Percentiles rank a stretch among this genome's conserved stretches.
phyloP scores from a whole-genome alignment of 2,329 filamentous ascomycete genomes.

The Akanthomyces uredinophilus region DNA sequence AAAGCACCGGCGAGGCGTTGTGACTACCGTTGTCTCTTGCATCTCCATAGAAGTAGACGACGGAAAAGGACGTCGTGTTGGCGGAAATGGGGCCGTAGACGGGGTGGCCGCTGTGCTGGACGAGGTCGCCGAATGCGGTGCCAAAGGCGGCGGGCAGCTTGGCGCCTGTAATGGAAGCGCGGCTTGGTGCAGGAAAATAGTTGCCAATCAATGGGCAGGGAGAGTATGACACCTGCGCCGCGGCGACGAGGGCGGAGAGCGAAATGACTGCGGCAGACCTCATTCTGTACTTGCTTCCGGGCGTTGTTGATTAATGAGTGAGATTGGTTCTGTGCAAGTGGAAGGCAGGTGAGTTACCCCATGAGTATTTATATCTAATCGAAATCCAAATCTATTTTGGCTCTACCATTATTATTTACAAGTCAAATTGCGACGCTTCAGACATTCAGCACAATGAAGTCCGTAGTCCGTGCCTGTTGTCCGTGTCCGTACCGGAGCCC shows the following conservation, averaged over 20 bases:
- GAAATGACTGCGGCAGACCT: background rate
- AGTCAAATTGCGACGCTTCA: background rate
- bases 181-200: conserved; percentile 18
- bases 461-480: conserved; percentile 8
- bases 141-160: conserved; percentile 18
- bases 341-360: background rate
- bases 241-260: background rate
- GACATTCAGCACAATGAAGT: background rate
- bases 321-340: background rate
- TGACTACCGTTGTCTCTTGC: conserved; percentile 3
- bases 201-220: conserved; percentile 19
- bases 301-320: background rate
- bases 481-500: conserved; percentile 16
- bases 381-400: background rate
- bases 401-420: background rate
- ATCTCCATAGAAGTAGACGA: conserved; percentile 20
- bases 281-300: background rate
- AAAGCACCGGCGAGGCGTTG: conserved; percentile 16
- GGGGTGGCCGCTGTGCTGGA: conserved; percentile 18
- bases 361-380: background rate
- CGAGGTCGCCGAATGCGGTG: conserved; percentile 19
- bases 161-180: conserved; percentile 15
- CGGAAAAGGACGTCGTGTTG: conserved; percentile 25
- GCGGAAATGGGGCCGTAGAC: conserved; percentile 22
- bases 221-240: conserved; percentile 13